phyloP scores from a whole-genome alignment of 2,329 filamentous ascomycete species.

The Diaporthe humulicola region DNA sequence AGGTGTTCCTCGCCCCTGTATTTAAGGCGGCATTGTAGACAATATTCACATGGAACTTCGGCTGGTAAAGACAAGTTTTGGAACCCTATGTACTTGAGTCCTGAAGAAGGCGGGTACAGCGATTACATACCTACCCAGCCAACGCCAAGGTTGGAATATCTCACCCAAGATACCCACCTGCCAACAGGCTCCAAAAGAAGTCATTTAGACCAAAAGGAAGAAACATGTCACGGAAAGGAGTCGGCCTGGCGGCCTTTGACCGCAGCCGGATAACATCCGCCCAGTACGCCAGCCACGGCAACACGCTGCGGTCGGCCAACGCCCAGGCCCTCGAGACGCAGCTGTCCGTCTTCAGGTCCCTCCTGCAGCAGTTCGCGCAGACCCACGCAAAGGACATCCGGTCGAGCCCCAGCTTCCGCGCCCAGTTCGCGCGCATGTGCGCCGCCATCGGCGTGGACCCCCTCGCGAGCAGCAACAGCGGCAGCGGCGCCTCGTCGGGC shows the following conservation, averaged over 20 bases:
- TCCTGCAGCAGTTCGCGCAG: slow-evolving; percentile 94
- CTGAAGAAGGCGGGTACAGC: neutral
- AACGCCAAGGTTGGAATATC: neutral
- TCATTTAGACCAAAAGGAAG: neutral
- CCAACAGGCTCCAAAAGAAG: neutral
- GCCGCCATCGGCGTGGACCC: slow-evolving; percentile 96
- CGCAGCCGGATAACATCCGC: slow-evolving; percentile 86
- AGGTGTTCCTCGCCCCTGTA: neutral
- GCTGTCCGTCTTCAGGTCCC: slow-evolving; percentile 93
- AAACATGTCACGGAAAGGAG: slow-evolving; percentile 80
- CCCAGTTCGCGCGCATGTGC: slow-evolving; percentile 99
- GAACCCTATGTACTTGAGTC: neutral
- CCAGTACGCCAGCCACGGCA: slow-evolving; percentile 92
- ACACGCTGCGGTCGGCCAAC: slow-evolving; percentile 85
- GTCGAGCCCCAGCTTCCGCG: slow-evolving; percentile 93
- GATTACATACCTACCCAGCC: neutral
- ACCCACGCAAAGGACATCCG: slow-evolving; percentile 97
- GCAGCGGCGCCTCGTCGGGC: slow-evolving; percentile 55
- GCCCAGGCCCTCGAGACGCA: slow-evolving; percentile 90
- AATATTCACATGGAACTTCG: neutral
- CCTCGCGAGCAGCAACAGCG: slow-evolving; percentile 75
- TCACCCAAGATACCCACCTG: neutral
- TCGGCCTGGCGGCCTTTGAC: slow-evolving; percentile 91
- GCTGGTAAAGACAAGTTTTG: neutral
- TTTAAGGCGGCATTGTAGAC: neutral